Conservation (phyloP, 805 yeast species). For the Lipomyces oligophaga region DNA sequence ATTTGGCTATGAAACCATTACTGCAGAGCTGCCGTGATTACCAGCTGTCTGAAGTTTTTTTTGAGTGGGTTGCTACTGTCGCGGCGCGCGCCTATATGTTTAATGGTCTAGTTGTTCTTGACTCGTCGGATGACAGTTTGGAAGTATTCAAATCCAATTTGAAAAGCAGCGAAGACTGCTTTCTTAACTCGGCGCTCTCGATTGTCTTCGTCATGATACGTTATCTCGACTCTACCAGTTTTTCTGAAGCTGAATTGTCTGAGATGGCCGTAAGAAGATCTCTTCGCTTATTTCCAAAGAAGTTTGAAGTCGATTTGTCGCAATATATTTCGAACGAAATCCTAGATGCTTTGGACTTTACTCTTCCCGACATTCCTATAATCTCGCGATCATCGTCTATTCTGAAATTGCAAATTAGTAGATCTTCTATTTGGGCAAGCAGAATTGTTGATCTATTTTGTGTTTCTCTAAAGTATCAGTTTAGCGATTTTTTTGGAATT, state of each 20-base stretch:
- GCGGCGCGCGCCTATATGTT: constrained; percentile 22
- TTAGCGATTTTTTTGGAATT: constrained; percentile 1
- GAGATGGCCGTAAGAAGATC: too few species aligned
- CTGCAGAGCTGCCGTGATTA: constrained; percentile 5
- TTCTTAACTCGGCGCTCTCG: too few species aligned
- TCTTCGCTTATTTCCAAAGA: too few species aligned
- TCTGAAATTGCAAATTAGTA: too few species aligned
- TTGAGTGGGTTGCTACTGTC: constrained; percentile 12
- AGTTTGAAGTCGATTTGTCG: too few species aligned
- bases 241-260: too few species aligned
- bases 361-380: background rate
- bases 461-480: background rate
- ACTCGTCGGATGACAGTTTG: too few species aligned
- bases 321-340: background rate
- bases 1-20: constrained; percentile 1
- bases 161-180: too few species aligned
- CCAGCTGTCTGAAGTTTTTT: constrained; percentile 12
- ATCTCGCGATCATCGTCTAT: too few species aligned
- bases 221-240: constrained; percentile 10
- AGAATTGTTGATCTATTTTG: background rate
- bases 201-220: background rate
- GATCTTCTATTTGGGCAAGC: constrained; percentile 6
- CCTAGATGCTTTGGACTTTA: background rate
- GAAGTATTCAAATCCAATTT: too few species aligned
- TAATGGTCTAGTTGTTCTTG: constrained; percentile 4